These are phyloP conservation scores for Lasiosphaeriaceae sp. DNA, from an alignment of 495 filamentous ascomycete genomes.

Conservation along the genomic window DNA sequence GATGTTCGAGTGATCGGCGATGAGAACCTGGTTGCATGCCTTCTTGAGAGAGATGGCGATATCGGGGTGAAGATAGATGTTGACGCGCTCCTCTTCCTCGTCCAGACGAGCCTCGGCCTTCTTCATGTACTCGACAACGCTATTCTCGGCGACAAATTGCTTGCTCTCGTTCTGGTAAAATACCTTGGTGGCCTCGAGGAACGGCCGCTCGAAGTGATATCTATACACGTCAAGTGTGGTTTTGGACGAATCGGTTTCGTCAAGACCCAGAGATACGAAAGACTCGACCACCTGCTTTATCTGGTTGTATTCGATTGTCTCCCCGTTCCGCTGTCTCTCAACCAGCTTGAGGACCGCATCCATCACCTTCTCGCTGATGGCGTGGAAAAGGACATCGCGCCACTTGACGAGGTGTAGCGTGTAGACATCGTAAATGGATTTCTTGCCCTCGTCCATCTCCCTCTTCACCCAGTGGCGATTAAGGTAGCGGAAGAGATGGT, in stretches of 20 bases:
- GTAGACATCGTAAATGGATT: slow-evolving; percentile 96
- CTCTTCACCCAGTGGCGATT: slow-evolving; percentile 99
- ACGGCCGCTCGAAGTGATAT: slow-evolving; percentile 85
- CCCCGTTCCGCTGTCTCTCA: slow-evolving; percentile 94
- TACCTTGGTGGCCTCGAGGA: slow-evolving; percentile 73
- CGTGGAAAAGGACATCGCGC: slow-evolving; percentile 83
- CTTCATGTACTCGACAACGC: slow-evolving; percentile 99
- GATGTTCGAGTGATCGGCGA: slow-evolving; percentile 76
- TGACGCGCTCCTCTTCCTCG: slow-evolving; percentile 92
- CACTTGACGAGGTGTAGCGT: slow-evolving; percentile 93
- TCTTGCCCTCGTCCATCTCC: slow-evolving; percentile 99
- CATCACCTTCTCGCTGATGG: slow-evolving; percentile 87
- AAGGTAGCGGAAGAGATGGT: slow-evolving; percentile 94
- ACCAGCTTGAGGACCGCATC: slow-evolving; percentile 89
- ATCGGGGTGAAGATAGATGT: slow-evolving; percentile 85
- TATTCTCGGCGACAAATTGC: slow-evolving; percentile 93
- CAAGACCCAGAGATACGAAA: slow-evolving; percentile 91
- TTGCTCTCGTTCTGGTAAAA: slow-evolving; percentile 94
- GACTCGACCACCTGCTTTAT: slow-evolving; percentile 97
- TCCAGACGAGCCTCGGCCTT: slow-evolving; percentile 90
- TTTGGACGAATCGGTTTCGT: slow-evolving; percentile 89
- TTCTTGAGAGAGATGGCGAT: slow-evolving; percentile 81
- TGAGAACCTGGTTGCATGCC: slow-evolving; percentile 82
- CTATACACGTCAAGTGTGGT: slow-evolving; percentile 94
- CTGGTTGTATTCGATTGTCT: slow-evolving; percentile 95